A percentile compares a stretch with the other conserved stretches of the same genome.
phyloP scores from a whole-genome alignment of 129 eudicot species.

The Gnaphalium uliginosum region DNA sequence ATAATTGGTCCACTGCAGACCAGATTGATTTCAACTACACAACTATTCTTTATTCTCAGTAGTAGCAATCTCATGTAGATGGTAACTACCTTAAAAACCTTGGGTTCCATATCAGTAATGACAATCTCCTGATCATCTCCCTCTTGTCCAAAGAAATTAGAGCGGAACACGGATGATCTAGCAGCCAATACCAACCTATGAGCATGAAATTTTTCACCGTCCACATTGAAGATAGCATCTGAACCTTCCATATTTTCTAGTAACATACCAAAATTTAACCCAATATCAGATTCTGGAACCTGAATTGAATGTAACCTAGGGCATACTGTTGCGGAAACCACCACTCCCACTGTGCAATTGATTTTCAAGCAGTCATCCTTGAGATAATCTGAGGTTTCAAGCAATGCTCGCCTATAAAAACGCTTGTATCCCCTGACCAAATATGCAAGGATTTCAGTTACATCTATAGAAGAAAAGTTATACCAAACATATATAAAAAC shows the following conservation, averaged over 20 bases:
- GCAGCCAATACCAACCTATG: constrained; percentile 89
- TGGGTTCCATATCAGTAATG: constrained; percentile 68
- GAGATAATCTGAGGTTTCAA: constrained; percentile 80
- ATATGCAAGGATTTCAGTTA: neutral
- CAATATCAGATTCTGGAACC: constrained; percentile 81
- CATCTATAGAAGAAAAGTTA: neutral
- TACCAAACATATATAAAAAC: neutral
- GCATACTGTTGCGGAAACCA: constrained; percentile 74
- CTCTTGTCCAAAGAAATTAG: constrained; percentile 45
- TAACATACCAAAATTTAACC: constrained; percentile 73
- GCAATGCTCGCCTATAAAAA: constrained; percentile 67
- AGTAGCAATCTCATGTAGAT: neutral
- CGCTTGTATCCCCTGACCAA: constrained; percentile 86
- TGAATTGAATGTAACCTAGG: constrained; percentile 65
- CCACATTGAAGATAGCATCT: constrained; percentile 67
- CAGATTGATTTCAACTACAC: neutral
- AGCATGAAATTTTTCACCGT: constrained; percentile 75
- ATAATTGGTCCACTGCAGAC: neutral
- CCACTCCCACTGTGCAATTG: constrained; percentile 93
- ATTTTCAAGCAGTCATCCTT: constrained; percentile 85
- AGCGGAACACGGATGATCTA: constrained; percentile 64
- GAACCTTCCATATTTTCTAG: constrained; percentile 83
- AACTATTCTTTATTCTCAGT: neutral
- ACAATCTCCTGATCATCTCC: constrained; percentile 54
- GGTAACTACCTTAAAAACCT: constrained; percentile 62